These are phyloP conservation scores for Paramecium sonneborni DNA, from an alignment of 73 alveolate species.

Conservation along the genomic window DNA sequence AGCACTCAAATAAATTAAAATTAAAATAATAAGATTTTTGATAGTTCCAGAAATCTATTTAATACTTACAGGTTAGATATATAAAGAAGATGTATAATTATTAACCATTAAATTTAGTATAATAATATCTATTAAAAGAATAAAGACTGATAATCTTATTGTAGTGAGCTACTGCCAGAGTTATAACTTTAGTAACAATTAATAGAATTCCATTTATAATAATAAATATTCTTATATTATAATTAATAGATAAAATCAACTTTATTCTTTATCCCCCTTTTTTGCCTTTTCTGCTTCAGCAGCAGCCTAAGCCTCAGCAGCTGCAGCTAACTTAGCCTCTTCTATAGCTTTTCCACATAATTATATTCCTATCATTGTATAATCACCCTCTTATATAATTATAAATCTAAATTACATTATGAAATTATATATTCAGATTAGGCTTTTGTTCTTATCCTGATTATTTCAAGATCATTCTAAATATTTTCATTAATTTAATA, in stretches of 20 bases:
- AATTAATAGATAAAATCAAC: background rate
- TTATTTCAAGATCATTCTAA: constrained; percentile 63
- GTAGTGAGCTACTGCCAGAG: background rate
- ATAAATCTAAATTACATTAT: background rate
- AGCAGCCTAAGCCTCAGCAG: constrained; percentile 30
- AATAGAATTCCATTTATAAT: background rate
- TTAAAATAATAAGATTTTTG: too few species aligned
- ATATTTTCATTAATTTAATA: background rate
- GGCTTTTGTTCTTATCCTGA: constrained; percentile 55
- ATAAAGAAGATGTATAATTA: too few species aligned
- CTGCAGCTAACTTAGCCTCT: constrained; percentile 47
- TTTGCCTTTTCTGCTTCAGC: constrained; percentile 55
- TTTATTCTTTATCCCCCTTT: constrained; percentile 14
- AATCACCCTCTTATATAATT: constrained; percentile 52
- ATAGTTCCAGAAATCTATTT: too few species aligned
- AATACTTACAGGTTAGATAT: too few species aligned
- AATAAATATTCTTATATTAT: background rate
- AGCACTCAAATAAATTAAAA: too few species aligned
- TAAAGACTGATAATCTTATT: too few species aligned
- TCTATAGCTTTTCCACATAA: constrained; percentile 47
- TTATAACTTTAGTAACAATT: background rate
- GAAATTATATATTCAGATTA: constrained; percentile 61
- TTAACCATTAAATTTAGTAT: too few species aligned
- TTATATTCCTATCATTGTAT: constrained; percentile 40
- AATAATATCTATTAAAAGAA: too few species aligned